Evolutionary conservation across 495 filamentous ascomycete species (phyloP).

Genomic region (Apodospora peruviana): DNA sequence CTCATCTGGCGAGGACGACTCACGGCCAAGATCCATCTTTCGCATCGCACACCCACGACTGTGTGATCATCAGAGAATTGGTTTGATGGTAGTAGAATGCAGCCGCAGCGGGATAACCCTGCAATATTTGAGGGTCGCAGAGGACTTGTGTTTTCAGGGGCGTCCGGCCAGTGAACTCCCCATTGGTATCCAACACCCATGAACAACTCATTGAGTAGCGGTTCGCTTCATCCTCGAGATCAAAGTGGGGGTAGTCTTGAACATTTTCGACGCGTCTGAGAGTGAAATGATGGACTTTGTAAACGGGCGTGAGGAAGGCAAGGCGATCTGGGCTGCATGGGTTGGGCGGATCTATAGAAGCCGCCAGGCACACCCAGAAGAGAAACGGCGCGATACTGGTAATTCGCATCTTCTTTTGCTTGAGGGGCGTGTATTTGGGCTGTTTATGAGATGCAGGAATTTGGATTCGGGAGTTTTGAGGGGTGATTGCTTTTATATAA

Average conservation of each 20-base stretch:
- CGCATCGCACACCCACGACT: background rate
- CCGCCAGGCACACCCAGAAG: too few species aligned
- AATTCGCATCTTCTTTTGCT: too few species aligned
- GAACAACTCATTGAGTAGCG: background rate
- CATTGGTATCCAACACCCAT: background rate
- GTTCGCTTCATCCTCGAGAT: background rate
- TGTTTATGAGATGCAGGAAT: too few species aligned
- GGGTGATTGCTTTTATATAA: too few species aligned
- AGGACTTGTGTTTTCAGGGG: background rate
- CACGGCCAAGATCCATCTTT: background rate
- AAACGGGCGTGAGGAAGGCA: background rate
- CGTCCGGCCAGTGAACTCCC: background rate
- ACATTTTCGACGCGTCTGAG: background rate
- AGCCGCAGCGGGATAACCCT: background rate
- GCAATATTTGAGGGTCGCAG: background rate
- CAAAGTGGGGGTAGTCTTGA: background rate
- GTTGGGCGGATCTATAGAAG: background rate
- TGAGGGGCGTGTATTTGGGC: too few species aligned
- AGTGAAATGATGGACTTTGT: background rate
- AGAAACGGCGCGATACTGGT: too few species aligned
- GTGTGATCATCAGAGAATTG: background rate
- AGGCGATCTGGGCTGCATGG: background rate
- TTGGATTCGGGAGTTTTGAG: too few species aligned
- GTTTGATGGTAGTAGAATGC: background rate
- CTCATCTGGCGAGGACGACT: background rate